Evolutionary conservation across 371 early-diverging fungal species (phyloP).

Genomic region (Apophysomyces trapeziformis): DNA sequence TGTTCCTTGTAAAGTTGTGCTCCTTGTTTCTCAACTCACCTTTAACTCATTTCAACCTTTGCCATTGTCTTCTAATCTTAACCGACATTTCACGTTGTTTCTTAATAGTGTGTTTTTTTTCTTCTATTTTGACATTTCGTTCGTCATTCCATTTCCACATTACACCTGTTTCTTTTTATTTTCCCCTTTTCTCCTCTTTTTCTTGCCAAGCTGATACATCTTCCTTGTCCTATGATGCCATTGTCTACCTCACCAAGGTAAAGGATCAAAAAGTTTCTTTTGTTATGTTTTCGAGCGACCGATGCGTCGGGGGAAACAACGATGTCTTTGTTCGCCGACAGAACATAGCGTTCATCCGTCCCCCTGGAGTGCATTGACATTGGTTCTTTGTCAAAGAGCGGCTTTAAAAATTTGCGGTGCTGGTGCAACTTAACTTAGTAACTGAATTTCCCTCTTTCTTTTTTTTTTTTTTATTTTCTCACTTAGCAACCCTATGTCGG

Average conservation of each 20-base stretch:
- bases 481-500: neutral
- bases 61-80: neutral
- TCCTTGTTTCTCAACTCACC: neutral
- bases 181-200: neutral
- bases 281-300: neutral
- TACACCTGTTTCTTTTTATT: too few relatives aligned
- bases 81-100: neutral
- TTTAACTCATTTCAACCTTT: neutral
- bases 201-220: neutral
- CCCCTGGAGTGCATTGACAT: slow-evolving; percentile 10
- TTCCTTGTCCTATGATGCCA: neutral
- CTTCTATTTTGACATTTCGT: neutral
- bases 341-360: slow-evolving; percentile 3
- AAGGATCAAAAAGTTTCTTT: neutral
- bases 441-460: neutral
- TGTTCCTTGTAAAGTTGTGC: neutral
- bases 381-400: slow-evolving; percentile 12
- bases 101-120: neutral
- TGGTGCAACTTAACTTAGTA: neutral
- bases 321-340: slow-evolving; percentile 3
- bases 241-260: slow-evolving; percentile 9
- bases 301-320: slow-evolving; percentile 3
- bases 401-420: slow-evolving; percentile 6
- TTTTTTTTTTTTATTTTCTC: neutral
- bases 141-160: neutral